Conservation (phyloP, 108 stramenopile genomes). For the Mediolabrus comicus region DNA sequence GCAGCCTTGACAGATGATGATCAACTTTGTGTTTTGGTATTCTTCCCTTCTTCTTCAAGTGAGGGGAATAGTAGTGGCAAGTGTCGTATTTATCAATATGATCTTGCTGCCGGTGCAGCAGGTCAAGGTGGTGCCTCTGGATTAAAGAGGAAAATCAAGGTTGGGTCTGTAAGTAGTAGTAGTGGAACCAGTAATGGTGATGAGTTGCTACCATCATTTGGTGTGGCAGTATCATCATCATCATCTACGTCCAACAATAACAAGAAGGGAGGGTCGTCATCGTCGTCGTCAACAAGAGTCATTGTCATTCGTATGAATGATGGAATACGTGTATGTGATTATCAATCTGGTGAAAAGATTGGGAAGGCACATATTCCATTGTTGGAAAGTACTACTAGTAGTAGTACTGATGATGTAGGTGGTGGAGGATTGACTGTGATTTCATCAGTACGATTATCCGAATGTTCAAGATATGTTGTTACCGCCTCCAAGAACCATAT, state of each 20-base stretch:
- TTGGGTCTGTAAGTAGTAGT: slow-evolving; percentile 13
- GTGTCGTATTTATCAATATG: slow-evolving; percentile 36
- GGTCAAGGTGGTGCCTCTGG: not conserved
- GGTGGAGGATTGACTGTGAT: not conserved
- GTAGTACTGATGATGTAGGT: not conserved
- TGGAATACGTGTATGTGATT: slow-evolving; percentile 11
- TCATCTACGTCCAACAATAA: not conserved
- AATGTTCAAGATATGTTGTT: slow-evolving; percentile 1
- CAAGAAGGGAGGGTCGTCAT: not conserved
- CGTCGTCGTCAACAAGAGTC: not conserved
- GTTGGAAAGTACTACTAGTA: not conserved
- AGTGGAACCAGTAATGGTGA: not conserved
- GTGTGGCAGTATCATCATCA: slow-evolving; percentile 11
- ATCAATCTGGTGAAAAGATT: slow-evolving; percentile 19
- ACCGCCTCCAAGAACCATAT: not conserved
- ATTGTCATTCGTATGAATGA: slow-evolving; percentile 20
- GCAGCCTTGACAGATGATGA: slow-evolving; percentile 10
- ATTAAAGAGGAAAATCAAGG: slow-evolving; percentile 32
- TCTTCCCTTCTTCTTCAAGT: not conserved
- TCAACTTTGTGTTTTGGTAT: slow-evolving; percentile 12
- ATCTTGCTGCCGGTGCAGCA: slow-evolving; percentile 5
- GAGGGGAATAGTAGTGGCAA: slow-evolving; percentile 1
- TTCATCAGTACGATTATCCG: not conserved
- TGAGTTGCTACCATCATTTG: not conserved
- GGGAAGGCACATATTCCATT: slow-evolving; percentile 6